Base-by-base conservation (phyloP, 257 asterid genomes). In the Leonotis leonurus region DNA sequence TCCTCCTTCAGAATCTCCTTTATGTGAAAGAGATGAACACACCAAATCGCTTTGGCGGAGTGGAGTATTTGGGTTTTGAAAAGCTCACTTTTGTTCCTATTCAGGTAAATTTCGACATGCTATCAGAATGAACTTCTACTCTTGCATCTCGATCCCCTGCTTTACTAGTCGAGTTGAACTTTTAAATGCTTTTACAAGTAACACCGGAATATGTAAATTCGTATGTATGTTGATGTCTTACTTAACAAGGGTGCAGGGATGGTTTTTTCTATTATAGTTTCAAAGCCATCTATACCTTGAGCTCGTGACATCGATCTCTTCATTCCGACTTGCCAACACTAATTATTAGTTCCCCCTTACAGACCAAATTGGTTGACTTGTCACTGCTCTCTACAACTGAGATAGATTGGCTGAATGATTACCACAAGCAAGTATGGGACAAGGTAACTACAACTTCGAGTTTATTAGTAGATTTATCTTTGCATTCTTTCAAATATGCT, bases 21-120 rank as follows among this genome's bases (percentile, higher is more conserved):
- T 70, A 69, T 30, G 96, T 89, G 67, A 89, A 85, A 81, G 95
- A 85, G 74, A 75, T 39, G 8, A 54, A 81, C 67, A 92, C 97
- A 3, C 96, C 97, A 40, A 78, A 85, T 76, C 86, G 91, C 69
- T 92, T 81, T 70, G 99, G 99, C 37, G 99, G 99, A 56, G 58
- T 72, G 60, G 90, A 76, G 39, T 92, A 89, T 71, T 69, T 92
- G 78, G 96, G 99, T 45, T 92, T 92, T 56, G 96, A 81, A 79
- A 92, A 85, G 88, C 91, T 92, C 68, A 86, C 99, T 41, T 89
- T 75, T 82, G 83, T 86, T 70, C 99, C 99, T 25, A 86, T 92
- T 78, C 99, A 92, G 99, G 96, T 89, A n/a, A n/a, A 75, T 49
- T 43, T 22, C 44, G 49, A 57, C 68, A 57, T 56, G 59, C 48